Evolutionary conservation across 768 basidiomycete species (phyloP).

Genomic region (Lactarius vividus): DNA sequence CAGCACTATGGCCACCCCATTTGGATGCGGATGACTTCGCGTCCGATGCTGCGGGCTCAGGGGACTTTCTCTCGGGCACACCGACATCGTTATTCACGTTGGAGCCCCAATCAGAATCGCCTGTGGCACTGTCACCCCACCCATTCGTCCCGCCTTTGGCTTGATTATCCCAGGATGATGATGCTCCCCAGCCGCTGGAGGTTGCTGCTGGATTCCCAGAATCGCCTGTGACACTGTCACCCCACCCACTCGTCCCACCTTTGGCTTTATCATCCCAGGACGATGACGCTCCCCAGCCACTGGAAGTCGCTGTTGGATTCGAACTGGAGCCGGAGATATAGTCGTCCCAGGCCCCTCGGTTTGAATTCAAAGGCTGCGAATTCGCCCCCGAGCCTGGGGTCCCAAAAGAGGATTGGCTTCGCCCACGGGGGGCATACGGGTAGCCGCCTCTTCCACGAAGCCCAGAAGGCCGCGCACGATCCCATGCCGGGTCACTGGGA

Average conservation of each 20-base stretch:
- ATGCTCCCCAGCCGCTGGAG: conserved; percentile 1
- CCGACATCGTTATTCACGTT: not conserved
- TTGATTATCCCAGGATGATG: conserved; percentile 3
- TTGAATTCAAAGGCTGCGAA: not conserved
- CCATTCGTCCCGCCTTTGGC: not conserved
- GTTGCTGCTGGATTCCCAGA: not conserved
- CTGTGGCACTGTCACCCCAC: conserved; percentile 13
- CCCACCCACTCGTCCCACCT: conserved; percentile 10
- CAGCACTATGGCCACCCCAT: not conserved
- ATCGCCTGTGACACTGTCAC: conserved; percentile 3
- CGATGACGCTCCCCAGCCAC: conserved; percentile 5
- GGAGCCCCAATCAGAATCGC: conserved; percentile 14
- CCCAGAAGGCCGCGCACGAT: not conserved
- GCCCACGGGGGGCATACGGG: conserved; percentile 8
- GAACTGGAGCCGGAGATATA: conserved; percentile 8
- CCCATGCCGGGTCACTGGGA: conserved; percentile 21
- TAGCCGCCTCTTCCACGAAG: conserved; percentile 6
- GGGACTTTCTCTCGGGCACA: conserved; percentile 1
- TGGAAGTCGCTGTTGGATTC: not conserved
- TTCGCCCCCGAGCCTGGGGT: not conserved
- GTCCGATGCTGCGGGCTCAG: not conserved
- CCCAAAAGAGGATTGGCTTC: conserved; percentile 10
- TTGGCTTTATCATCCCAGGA: not conserved
- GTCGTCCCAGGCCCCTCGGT: conserved; percentile 13
- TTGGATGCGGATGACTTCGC: not conserved